Percentiles rank a stretch among this genome's conserved stretches.
phyloP scores from a whole-genome alignment of 768 basidiomycete species.

The Dacryopinax primogenitus region DNA sequence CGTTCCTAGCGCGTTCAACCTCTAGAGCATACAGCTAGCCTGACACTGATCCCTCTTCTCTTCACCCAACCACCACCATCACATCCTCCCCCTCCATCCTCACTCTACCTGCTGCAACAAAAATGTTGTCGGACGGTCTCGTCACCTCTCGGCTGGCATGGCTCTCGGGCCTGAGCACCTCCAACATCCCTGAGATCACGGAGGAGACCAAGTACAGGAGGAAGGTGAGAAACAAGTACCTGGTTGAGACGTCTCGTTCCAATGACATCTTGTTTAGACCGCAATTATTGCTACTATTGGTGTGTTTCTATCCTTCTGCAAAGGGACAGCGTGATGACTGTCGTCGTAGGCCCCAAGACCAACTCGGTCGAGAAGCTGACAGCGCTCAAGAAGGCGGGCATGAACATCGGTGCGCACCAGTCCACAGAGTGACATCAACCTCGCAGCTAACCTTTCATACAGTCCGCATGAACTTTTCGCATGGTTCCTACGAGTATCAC shows the following conservation, averaged over 20 bases:
- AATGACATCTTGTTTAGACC: slow-evolving; percentile 44
- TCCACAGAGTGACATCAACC: background rate
- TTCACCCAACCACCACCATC: background rate
- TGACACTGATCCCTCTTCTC: background rate
- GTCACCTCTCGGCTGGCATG: slow-evolving; percentile 65
- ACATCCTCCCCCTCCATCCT: background rate
- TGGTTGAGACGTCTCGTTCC: slow-evolving; percentile 6
- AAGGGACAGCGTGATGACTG: background rate
- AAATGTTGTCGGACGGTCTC: slow-evolving; percentile 19
- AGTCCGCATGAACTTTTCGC: slow-evolving; percentile 99
- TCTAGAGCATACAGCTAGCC: background rate
- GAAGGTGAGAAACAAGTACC: slow-evolving; percentile 49
- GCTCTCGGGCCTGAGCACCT: slow-evolving; percentile 70
- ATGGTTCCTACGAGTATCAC: slow-evolving; percentile 97
- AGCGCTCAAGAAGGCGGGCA: slow-evolving; percentile 77
- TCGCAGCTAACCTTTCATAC: slow-evolving; percentile 12
- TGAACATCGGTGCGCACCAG: slow-evolving; percentile 80
- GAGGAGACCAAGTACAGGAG: slow-evolving; percentile 75
- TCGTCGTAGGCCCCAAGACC: slow-evolving; percentile 70
- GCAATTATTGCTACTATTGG: slow-evolving; percentile 98
- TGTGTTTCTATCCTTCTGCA: slow-evolving; percentile 26
- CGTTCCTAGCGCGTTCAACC: slow-evolving; percentile 1
- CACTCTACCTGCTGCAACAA: background rate
- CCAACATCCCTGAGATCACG: slow-evolving; percentile 54
- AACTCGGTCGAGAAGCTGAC: slow-evolving; percentile 81